Conservation (phyloP, 345 rosid genomes). For the Syzygium aromaticum region DNA sequence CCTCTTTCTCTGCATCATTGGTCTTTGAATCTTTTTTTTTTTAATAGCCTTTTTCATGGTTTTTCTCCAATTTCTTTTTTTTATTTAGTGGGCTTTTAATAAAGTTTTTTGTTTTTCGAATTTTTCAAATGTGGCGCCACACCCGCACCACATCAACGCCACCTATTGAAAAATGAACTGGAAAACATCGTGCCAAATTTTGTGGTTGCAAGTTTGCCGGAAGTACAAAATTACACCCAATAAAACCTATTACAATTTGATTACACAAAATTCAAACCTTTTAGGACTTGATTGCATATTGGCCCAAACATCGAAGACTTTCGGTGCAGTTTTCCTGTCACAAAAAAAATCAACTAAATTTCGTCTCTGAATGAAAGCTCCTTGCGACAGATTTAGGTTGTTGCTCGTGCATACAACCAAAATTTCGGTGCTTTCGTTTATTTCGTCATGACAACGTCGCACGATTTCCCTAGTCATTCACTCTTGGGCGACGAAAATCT, state of each 20-base stretch:
- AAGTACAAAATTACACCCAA: neutral
- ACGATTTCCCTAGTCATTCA: neutral
- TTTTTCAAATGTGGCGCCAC: neutral
- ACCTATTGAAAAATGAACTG: neutral
- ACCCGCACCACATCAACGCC: neutral
- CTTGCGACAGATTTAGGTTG: too few species aligned
- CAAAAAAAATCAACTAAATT: neutral
- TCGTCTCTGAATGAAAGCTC: neutral
- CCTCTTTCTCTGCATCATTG: neutral
- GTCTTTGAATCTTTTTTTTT: neutral
- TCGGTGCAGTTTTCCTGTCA: neutral
- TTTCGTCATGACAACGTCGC: neutral
- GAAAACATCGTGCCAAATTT: neutral
- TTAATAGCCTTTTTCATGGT: neutral
- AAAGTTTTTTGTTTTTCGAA: neutral
- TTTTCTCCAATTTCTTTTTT: neutral
- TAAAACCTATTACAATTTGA: rapidly evolving
- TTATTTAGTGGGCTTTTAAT: neutral
- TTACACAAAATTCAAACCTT: neutral
- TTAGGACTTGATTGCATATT: neutral
- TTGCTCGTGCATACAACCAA: neutral
- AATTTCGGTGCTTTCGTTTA: neutral
- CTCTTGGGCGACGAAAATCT: neutral
- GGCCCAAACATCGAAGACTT: rapidly evolving
- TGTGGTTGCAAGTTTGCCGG: neutral